Evolutionary conservation across 345 rosid species (phyloP).

Genomic region (Eucalyptus tenuipes): DNA sequence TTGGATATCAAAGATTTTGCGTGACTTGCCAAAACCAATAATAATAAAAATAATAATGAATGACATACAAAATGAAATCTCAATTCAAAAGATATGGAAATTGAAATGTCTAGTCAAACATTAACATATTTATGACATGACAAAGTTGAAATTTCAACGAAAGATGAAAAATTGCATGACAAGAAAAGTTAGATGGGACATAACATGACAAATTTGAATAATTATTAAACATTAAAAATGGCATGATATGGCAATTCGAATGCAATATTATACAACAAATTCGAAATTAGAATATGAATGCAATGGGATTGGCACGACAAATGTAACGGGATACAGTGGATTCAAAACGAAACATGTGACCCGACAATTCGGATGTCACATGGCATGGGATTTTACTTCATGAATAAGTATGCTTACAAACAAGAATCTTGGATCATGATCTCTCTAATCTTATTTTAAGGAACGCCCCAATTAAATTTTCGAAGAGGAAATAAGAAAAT

Average conservation of each 20-base stretch:
- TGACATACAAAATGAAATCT: not conserved
- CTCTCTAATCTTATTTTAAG: not conserved
- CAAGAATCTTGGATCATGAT: not conserved
- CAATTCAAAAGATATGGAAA: not conserved
- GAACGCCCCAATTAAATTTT: not conserved
- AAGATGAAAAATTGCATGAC: not conserved
- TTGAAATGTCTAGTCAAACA: no score
- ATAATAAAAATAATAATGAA: no score
- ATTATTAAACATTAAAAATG: no score
- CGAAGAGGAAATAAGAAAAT: not conserved
- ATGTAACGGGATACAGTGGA: not conserved
- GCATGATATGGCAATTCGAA: no score
- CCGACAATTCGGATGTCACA: not conserved
- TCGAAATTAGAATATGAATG: no score
- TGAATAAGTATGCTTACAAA: not conserved
- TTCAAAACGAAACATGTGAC: rapidly evolving
- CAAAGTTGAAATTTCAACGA: not conserved
- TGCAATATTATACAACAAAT: not conserved
- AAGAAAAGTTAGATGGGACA: no score
- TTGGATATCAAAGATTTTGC: not conserved
- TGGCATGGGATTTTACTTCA: not conserved
- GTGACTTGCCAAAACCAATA: not conserved
- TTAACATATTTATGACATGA: not conserved
- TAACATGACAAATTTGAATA: no score
- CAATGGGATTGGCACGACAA: not conserved